A percentile compares a stretch with the other conserved stretches of the same genome.
Conservation (phyloP, 306 rosid genomes). For the Comarum palustre region DNA sequence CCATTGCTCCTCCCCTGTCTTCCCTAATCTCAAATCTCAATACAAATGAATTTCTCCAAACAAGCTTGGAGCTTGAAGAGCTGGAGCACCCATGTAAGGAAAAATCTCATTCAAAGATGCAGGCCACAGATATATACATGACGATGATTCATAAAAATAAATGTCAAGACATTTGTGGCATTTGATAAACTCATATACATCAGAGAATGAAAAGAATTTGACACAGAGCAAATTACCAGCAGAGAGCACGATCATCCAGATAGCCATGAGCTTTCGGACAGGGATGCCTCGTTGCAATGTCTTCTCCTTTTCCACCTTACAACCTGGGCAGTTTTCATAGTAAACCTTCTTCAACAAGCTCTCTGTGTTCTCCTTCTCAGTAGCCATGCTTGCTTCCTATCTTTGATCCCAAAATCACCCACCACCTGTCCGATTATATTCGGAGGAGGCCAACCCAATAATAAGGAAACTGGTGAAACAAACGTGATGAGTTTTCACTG, state of each 20-base stretch:
- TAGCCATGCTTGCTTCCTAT: background rate
- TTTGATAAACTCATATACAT: background rate
- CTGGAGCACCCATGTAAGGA: too few relatives aligned
- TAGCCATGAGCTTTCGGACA: slow-evolving; percentile 27
- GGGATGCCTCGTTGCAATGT: slow-evolving; percentile 44
- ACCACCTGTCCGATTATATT: background rate
- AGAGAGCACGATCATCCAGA: slow-evolving; percentile 53
- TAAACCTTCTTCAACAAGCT: slow-evolving; percentile 49
- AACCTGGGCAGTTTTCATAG: slow-evolving; percentile 72
- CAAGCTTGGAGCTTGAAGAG: too few relatives aligned
- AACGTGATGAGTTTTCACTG: background rate
- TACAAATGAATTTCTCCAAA: background rate
- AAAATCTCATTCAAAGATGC: too few relatives aligned
- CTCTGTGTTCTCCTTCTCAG: slow-evolving; percentile 31
- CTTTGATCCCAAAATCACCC: background rate
- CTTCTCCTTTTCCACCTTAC: slow-evolving; percentile 53
- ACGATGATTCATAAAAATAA: too few relatives aligned
- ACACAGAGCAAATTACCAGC: slow-evolving; percentile 29
- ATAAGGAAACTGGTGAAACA: background rate
- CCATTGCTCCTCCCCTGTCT: background rate
- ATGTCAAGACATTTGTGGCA: background rate
- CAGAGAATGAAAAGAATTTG: background rate
- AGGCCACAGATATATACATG: too few relatives aligned
- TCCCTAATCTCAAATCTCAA: background rate
- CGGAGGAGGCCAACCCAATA: background rate